A percentile compares a stretch with the other conserved stretches of the same genome.
Evolutionary conservation across 306 rosid genomes (phyloP).

Genomic region (Purshia tridentata): DNA sequence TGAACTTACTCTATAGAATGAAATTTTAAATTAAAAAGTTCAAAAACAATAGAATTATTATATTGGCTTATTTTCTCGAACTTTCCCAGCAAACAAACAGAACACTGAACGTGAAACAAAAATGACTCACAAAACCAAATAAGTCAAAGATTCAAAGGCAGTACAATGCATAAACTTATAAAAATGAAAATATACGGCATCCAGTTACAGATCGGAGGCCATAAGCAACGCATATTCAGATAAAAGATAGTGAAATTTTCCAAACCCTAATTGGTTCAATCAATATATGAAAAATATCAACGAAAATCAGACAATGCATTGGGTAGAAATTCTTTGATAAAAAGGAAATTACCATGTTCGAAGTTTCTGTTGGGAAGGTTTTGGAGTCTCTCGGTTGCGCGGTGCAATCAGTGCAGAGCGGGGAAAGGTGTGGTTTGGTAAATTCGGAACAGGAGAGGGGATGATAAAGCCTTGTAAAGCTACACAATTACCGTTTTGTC

Average conservation of each 20-base stretch:
- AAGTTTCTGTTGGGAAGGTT: neutral
- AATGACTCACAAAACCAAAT: neutral
- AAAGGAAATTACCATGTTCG: conserved; percentile 22
- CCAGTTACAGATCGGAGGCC: conserved; percentile 12
- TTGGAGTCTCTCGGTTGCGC: conserved; percentile 7
- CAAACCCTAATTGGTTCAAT: conserved; percentile 11
- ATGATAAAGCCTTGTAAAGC: neutral
- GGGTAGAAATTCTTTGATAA: neutral
- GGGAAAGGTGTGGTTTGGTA: neutral
- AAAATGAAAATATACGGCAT: neutral
- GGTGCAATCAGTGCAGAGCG: neutral
- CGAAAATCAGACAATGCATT: neutral
- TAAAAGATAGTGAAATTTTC: neutral
- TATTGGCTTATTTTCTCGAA: neutral
- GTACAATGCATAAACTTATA: neutral
- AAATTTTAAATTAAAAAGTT: neutral
- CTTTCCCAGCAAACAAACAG: conserved; percentile 16
- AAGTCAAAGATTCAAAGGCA: neutral
- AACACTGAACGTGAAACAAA: neutral
- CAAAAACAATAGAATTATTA: neutral
- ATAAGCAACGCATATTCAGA: too few species aligned
- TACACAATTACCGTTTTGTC: neutral
- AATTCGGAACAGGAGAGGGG: neutral
- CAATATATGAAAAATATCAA: neutral
- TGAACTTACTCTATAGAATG: neutral